Base-by-base conservation (phyloP, 106 monocot genomes). In the Dendrobium officinale region DNA sequence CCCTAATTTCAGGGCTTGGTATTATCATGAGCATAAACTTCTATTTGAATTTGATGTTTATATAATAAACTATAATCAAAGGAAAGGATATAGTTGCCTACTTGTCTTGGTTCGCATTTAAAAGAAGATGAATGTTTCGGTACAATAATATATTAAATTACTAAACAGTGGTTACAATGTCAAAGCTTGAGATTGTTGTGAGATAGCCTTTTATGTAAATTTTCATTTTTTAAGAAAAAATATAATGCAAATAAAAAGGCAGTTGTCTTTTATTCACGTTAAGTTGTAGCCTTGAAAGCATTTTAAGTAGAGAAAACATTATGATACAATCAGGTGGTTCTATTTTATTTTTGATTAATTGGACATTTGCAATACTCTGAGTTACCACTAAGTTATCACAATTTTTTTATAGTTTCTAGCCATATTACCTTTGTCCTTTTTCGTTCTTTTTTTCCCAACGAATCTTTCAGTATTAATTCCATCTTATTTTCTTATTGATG, bases 91-190 rank as follows among this genome's bases (percentile, higher is more conserved):
- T 22, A 61, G 61, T 22, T n/a, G 61, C n/a, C 61, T 61, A 61
- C 6, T 22, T 61, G 22, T 61, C 10, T 6, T 61, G 61, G 13
- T 61, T 61, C n/a, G 6, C 22, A 61, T 61, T 61, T 22, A 22
- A 61, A 61, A 61, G 4, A 61, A 61, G 22, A 61, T 61, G n/a
- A 61, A 61, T 22, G 22, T 61, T 61, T 61, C 4, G 61, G 22
- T 61, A 19, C 56, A 61, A 61, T 61, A 61, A 61, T 61, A n/a
- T n/a, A 61, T 61, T 61, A 61, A 61, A 61, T 61, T n/a, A n/a
- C 22, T 6, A 61, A 61, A 61, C 61, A 61, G n/a, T 8, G 4
- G 61, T 19, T 61, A 61, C n/a, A 61, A 61, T n/a, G 19, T 61
- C 61, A 61, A 61, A n/a, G 54, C 54, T n/a, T 22, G 6, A 7